These are phyloP conservation scores for Podospora pseudocomata DNA, from an alignment of 495 filamentous ascomycete species.

Conservation along the genomic window DNA sequence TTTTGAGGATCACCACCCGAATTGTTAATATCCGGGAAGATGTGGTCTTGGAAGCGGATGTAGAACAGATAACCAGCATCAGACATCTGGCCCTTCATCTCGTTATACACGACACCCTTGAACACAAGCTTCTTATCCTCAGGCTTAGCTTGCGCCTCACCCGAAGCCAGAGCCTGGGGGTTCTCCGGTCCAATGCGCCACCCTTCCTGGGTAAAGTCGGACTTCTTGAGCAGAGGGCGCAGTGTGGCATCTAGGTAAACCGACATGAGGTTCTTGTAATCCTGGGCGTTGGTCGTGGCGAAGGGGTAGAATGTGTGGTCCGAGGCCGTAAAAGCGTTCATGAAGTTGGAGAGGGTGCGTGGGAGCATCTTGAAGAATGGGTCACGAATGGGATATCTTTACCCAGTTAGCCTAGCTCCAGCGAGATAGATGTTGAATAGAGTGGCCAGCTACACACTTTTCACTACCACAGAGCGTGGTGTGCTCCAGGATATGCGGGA, in stretches of 20 bases:
- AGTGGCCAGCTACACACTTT: conserved; percentile 56
- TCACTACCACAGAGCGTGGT: conserved; percentile 95
- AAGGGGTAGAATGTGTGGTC: conserved; percentile 99
- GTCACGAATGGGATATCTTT: conserved; percentile 88
- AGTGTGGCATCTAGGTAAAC: conserved; percentile 96
- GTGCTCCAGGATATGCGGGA: conserved; percentile 96
- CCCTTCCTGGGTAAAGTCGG: conserved; percentile 95
- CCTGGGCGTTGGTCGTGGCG: conserved; percentile 92
- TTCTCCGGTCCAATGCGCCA: conserved; percentile 95
- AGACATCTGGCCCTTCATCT: conserved; percentile 99
- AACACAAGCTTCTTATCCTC: conserved; percentile 70
- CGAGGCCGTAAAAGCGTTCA: conserved; percentile 96
- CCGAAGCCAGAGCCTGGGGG: conserved; percentile 52
- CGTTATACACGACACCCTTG: conserved; percentile 98
- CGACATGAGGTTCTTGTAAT: conserved; percentile 92
- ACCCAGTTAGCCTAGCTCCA: neutral
- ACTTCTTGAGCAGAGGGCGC: conserved; percentile 77
- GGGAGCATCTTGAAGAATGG: conserved; percentile 99
- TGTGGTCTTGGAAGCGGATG: conserved; percentile 88
- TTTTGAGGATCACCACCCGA: conserved; percentile 93
- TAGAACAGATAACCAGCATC: conserved; percentile 95
- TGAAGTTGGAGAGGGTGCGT: conserved; percentile 94
- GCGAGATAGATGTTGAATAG: neutral
- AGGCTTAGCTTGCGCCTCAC: conserved; percentile 37
- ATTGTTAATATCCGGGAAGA: conserved; percentile 90